Evolutionary conservation across 1,284 basidiomycete genomes (phyloP).

Genomic region (Apiotrichum siamense): DNA sequence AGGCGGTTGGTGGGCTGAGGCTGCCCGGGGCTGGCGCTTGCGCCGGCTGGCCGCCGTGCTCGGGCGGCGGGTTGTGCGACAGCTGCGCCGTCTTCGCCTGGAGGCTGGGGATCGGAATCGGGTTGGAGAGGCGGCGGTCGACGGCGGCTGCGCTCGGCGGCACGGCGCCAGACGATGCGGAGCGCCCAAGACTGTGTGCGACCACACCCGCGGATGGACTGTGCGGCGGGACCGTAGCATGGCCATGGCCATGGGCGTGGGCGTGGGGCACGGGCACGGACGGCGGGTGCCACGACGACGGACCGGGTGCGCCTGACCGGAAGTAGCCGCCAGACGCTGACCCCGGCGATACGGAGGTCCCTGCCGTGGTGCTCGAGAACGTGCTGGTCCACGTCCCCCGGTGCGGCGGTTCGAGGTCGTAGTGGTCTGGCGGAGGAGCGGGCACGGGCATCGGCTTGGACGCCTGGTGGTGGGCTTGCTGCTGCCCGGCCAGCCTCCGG

Average conservation of each 20-base stretch:
- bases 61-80: not conserved
- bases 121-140: slow-evolving; percentile 11
- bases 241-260: no score
- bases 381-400: slow-evolving; percentile 24
- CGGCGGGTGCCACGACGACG: not conserved
- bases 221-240: not conserved
- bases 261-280: no score
- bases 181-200: not conserved
- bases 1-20: slow-evolving; percentile 9
- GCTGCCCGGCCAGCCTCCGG: not conserved
- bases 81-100: not conserved
- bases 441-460: not conserved
- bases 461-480: slow-evolving; percentile 7
- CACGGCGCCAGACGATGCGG: not conserved
- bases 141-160: slow-evolving; percentile 8
- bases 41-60: no score
- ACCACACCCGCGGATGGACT: not conserved
- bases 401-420: slow-evolving; percentile 14
- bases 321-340: slow-evolving; percentile 3
- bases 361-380: slow-evolving; percentile 11
- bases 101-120: slow-evolving; percentile 3
- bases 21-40: no score
- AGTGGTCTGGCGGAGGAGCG: not conserved
- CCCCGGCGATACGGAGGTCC: slow-evolving; percentile 9
- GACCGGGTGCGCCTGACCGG: not conserved